Base-by-base conservation (phyloP, 768 basidiomycete species). In the Suillus hirtellus region DNA sequence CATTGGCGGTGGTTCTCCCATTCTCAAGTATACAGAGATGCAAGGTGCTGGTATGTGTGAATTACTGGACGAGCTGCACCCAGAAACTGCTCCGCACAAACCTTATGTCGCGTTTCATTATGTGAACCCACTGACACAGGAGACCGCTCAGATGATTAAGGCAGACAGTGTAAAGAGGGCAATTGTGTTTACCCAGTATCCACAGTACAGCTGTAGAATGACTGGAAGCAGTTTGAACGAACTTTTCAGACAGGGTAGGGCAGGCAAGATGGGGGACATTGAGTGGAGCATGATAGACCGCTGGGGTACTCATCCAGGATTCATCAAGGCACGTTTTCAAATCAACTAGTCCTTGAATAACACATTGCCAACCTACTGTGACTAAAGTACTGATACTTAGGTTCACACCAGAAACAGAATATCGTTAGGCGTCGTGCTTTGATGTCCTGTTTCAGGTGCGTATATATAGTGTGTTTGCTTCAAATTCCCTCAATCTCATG, bases 281-380 rank as follows among this genome's bases (percentile, higher is more conserved):
- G 85, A 94, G 71, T 99, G 97, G 97, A 96, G 93, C 73, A 95
- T 99, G 7, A 91, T 99, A 71, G 97, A 99, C 78, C 86, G 97
- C 34, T 99, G 97, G 97, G 95, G 95, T 10, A 94, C 93, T 12
- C 93, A 99, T 74, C 83, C 90, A 6, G 97, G 97, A 4, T 92
- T 99, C 70, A 84, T 99, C 64, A 94, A 99, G 82, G 96, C 95
- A 71, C 59, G 85, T 75, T 21, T 27, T 27, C 27, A 27, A 27
- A 27, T 27, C 27, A 27, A 27, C 27, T 27, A 27, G 27, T 27
- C 27, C 27, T 27, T 27, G 27, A 27, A 27, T 27, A 27, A 27
- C 27, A 27, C 27, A 27, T 27, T 27, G 27, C 27, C 27, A 27
- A 27, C 27, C 27, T 27, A 27, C 27, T 3, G 27, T 27, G 27